phyloP scores from a whole-genome alignment of 192 early-diverging fungal species.

The Thamnidium elegans region DNA sequence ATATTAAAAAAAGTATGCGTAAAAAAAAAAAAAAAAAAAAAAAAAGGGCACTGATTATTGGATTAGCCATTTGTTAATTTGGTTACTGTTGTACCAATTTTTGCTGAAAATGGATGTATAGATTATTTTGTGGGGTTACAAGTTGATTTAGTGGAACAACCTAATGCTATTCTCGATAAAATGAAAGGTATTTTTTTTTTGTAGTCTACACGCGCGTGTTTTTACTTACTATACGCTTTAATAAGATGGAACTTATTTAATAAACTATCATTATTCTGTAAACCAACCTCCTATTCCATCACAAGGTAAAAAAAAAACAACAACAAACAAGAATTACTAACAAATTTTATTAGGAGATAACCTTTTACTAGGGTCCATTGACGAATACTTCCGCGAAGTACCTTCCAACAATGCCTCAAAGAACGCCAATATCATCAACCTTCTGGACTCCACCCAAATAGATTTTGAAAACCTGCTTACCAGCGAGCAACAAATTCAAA shows the following conservation, averaged over 20 bases:
- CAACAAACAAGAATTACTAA: neutral
- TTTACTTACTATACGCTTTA: neutral
- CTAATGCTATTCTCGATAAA: constrained; percentile 58
- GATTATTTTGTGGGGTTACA: constrained; percentile 60
- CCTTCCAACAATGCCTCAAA: constrained; percentile 29
- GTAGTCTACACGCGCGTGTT: neutral
- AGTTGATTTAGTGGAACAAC: constrained; percentile 65
- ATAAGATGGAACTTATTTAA: constrained; percentile 48
- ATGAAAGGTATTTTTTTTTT: no score
- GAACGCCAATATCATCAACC: constrained; percentile 35
- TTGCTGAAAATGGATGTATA: constrained; percentile 35
- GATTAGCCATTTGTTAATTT: constrained; percentile 61
- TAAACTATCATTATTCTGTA: constrained; percentile 43
- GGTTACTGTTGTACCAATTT: constrained; percentile 56
- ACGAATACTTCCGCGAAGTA: constrained; percentile 39
- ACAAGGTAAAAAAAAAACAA: neutral
- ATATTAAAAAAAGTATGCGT: neutral
- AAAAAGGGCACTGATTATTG: neutral
- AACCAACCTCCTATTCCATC: constrained; percentile 3
- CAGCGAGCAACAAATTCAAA: constrained; percentile 4
- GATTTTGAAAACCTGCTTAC: neutral
- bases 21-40: no score
- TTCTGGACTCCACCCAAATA: constrained; percentile 13
- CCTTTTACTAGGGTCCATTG: constrained; percentile 6
- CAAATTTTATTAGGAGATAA: neutral